phyloP scores from a whole-genome alignment of 169 alveolate species.

The Plasmodium vinckei region DNA sequence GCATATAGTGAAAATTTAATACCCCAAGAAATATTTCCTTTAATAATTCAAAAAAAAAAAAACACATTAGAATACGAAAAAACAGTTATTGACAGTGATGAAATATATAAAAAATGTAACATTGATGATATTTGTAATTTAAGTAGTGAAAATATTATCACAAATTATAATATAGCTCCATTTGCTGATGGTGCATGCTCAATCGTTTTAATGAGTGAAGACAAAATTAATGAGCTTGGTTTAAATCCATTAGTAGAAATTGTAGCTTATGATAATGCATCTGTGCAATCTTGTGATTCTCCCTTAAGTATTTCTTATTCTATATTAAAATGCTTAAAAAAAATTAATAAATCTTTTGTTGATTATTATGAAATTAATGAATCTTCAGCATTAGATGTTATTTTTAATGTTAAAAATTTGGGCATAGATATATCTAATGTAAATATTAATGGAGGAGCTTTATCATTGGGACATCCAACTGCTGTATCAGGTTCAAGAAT shows the following conservation, averaged over 20 bases:
- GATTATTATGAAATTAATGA: conserved; percentile 83
- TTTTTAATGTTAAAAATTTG: conserved; percentile 66
- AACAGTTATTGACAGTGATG: conserved; percentile 39
- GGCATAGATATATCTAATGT: conserved; percentile 78
- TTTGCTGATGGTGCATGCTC: conserved; percentile 75
- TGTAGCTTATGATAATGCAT: conserved; percentile 74
- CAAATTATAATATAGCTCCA: conserved; percentile 65
- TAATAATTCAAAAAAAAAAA: conserved; percentile 73
- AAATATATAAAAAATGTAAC: conserved; percentile 29
- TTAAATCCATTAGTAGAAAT: conserved; percentile 77
- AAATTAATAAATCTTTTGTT: conserved; percentile 57
- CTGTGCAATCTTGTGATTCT: conserved; percentile 60
- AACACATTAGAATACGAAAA: conserved; percentile 1
- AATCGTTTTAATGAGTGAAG: conserved; percentile 68
- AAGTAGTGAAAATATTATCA: conserved; percentile 39
- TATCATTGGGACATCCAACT: conserved; percentile 82
- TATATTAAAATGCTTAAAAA: conserved; percentile 37
- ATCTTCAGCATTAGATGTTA: conserved; percentile 78
- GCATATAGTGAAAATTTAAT: conserved; percentile 82
- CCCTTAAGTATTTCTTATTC: conserved; percentile 75
- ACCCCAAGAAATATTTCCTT: conserved; percentile 79
- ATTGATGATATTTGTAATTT: conserved; percentile 74
- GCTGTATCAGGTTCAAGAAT: conserved; percentile 84
- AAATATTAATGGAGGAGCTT: conserved; percentile 79
- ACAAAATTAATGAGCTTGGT: conserved; percentile 48